Conservation (phyloP, 257 asterid species). For the Solanum medicagineum region DNA sequence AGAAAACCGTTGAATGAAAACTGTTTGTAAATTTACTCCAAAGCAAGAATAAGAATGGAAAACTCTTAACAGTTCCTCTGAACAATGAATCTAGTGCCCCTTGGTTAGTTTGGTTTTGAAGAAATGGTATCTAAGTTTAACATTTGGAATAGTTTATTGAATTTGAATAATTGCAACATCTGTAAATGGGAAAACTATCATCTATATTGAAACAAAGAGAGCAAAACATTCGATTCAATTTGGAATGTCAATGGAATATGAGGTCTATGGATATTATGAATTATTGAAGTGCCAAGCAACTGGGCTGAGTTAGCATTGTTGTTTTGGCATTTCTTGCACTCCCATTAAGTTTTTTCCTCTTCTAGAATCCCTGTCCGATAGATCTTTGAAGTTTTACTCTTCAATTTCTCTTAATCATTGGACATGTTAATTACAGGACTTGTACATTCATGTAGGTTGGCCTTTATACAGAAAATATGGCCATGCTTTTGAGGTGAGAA, state of each 20-base stretch:
- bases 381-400: background rate
- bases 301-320: background rate
- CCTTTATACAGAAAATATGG: conserved; percentile 89
- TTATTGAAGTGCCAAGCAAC: background rate
- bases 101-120: background rate
- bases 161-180: background rate
- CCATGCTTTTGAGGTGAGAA: conserved; percentile 92
- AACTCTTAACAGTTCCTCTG: background rate
- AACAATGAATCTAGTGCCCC: background rate
- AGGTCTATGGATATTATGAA: background rate
- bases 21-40: background rate
- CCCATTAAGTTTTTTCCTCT: background rate
- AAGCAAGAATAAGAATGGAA: background rate
- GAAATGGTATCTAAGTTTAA: background rate
- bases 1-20: background rate
- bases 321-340: background rate
- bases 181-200: background rate
- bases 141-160: background rate
- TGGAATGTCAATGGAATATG: background rate
- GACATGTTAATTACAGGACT: conserved; percentile 44
- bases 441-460: conserved; percentile 88
- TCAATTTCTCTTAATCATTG: background rate
- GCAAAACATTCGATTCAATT: background rate
- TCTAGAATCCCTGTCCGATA: background rate
- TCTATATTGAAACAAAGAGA: background rate